Evolutionary conservation across 2,329 filamentous ascomycete species (phyloP).

Genomic region (Penicillium griseofulvum): DNA sequence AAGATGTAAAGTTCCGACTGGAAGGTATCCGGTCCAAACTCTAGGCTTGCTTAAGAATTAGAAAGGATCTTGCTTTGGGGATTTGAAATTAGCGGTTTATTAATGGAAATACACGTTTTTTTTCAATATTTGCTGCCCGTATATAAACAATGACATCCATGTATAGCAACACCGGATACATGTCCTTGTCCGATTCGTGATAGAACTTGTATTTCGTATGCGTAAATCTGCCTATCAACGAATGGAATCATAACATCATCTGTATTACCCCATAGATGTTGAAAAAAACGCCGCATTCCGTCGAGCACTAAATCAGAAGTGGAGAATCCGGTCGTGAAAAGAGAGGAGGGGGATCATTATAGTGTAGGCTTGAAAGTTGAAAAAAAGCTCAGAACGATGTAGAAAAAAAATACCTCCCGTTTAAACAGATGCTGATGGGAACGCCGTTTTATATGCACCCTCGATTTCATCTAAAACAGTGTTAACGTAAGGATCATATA

Average conservation of each 20-base stretch:
- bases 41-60: conserved; percentile 27
- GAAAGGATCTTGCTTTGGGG: not conserved
- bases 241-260: not conserved
- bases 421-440: conserved; percentile 26
- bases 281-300: not conserved
- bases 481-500: conserved; percentile 5
- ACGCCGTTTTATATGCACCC: conserved; percentile 44
- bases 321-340: not conserved
- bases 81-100: not conserved
- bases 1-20: conserved; percentile 91
- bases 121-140: not conserved
- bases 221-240: not conserved
- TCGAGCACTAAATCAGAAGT: not conserved
- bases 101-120: not conserved
- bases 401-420: conserved; percentile 8
- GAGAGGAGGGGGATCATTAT: not conserved
- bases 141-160: not conserved
- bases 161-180: not conserved
- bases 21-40: conserved; percentile 89
- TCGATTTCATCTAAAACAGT: conserved; percentile 40
- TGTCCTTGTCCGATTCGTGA: not conserved
- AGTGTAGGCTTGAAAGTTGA: not conserved
- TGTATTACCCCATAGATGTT: not conserved
- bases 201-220: not conserved
- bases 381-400: not conserved